Conservation (phyloP, 164 flowering plant species). For the Nymphaea thermarum region DNA sequence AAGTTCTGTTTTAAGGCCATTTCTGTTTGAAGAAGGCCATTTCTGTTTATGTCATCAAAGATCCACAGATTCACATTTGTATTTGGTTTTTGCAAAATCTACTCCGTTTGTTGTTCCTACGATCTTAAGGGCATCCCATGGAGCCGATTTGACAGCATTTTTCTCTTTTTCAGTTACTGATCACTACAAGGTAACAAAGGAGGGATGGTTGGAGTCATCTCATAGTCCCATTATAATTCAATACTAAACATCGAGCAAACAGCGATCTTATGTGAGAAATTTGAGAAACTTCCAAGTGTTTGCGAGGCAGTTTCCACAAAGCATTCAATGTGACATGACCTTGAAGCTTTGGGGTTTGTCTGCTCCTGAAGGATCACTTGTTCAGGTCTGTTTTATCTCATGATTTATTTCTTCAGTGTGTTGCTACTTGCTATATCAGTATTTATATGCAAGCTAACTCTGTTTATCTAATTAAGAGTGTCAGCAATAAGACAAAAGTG, state of each 20-base stretch:
- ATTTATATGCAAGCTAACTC: not conserved
- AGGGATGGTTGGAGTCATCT: too few species aligned
- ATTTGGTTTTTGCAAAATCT: too few species aligned
- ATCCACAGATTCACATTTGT: slow-evolving; percentile 47
- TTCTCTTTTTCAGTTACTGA: too few species aligned
- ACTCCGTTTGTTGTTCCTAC: too few species aligned
- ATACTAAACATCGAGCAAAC: slow-evolving; percentile 47
- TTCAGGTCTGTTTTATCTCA: slow-evolving; percentile 48
- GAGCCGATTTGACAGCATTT: too few species aligned
- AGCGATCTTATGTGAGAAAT: slow-evolving; percentile 86
- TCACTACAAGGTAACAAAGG: too few species aligned
- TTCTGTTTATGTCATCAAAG: slow-evolving; percentile 41
- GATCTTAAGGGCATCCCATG: too few species aligned
- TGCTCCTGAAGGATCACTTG: slow-evolving; percentile 95
- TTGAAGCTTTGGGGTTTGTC: slow-evolving; percentile 82
- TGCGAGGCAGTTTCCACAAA: slow-evolving; percentile 61
- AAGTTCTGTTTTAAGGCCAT: slow-evolving; percentile 49
- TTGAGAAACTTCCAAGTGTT: slow-evolving; percentile 73
- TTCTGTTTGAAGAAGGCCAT: slow-evolving; percentile 87
- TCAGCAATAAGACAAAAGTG: slow-evolving; percentile 65
- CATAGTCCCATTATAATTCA: too few species aligned
- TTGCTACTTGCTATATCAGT: too few species aligned
- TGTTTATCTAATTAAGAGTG: slow-evolving; percentile 50
- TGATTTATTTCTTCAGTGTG: not conserved
- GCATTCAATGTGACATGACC: slow-evolving; percentile 66